Evolutionary conservation across 78 protist genomes (phyloP).

Genomic region (Tieghemostelium lacteum): DNA sequence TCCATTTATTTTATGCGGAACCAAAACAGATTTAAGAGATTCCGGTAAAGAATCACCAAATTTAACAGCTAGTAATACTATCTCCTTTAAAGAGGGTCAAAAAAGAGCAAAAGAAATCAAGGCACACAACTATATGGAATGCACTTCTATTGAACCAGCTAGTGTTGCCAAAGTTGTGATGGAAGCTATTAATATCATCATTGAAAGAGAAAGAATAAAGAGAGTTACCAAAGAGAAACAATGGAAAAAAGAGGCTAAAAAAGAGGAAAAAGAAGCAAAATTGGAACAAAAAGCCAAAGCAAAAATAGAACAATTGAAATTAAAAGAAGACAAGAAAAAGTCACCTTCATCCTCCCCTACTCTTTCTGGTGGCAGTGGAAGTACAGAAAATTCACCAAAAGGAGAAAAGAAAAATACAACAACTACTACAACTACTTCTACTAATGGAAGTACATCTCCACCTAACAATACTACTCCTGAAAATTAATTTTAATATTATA

Average conservation of each 20-base stretch:
- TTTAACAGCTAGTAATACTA: neutral
- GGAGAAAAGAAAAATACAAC: no score
- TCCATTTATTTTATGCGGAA: slow-evolving; percentile 82
- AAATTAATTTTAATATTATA: no score
- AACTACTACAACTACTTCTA: no score
- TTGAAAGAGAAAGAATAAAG: slow-evolving; percentile 72
- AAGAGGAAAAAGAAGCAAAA: slow-evolving; percentile 69
- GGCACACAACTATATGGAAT: slow-evolving; percentile 80
- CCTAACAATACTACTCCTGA: no score
- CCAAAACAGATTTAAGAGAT: slow-evolving; percentile 84
- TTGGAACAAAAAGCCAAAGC: slow-evolving; percentile 38
- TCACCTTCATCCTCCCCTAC: neutral
- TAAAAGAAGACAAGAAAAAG: slow-evolving; percentile 12
- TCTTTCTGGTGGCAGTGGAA: no score
- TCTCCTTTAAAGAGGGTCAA: slow-evolving; percentile 58
- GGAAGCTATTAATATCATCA: slow-evolving; percentile 77
- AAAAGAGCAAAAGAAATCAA: slow-evolving; percentile 83
- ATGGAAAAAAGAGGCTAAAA: slow-evolving; percentile 65
- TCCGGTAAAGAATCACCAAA: neutral
- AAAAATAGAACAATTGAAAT: slow-evolving; percentile 27
- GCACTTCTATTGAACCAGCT: slow-evolving; percentile 73
- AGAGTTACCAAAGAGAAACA: slow-evolving; percentile 62
- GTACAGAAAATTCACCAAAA: no score
- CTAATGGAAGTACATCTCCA: no score
- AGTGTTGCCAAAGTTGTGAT: slow-evolving; percentile 77